These are phyloP conservation scores for Aspergillus cejpii DNA, from an alignment of 2,329 filamentous ascomycete genomes.

Conservation along the genomic window DNA sequence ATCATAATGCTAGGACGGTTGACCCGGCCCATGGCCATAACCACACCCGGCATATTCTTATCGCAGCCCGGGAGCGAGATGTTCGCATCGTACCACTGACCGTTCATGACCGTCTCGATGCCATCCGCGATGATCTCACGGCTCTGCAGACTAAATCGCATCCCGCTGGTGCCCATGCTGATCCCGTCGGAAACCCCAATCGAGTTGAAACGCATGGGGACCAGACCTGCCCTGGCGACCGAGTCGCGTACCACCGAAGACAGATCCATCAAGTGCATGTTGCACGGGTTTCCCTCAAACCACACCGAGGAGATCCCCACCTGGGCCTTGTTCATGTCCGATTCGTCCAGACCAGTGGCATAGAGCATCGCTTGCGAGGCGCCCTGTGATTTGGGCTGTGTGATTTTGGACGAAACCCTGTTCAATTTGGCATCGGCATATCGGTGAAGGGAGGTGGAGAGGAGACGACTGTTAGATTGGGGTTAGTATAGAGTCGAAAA, in stretches of 20 bases:
- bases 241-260: conserved; percentile 65
- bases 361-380: conserved; percentile 99
- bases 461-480: conserved; percentile 23
- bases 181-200: conserved; percentile 96
- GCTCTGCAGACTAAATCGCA: conserved; percentile 92
- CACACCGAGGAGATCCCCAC: conserved; percentile 97
- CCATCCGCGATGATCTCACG: conserved; percentile 96
- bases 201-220: conserved; percentile 98
- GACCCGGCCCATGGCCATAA: conserved; percentile 89
- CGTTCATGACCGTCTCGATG: conserved; percentile 98
- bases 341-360: conserved; percentile 78
- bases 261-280: conserved; percentile 94
- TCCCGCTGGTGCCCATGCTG: conserved; percentile 95
- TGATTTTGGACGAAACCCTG: conserved; percentile 75
- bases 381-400: conserved; percentile 95
- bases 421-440: conserved; percentile 54
- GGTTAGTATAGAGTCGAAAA: neutral
- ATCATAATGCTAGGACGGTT: conserved; percentile 96
- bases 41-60: conserved; percentile 97
- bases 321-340: conserved; percentile 92
- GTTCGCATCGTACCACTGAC: conserved; percentile 98
- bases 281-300: conserved; percentile 97
- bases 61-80: conserved; percentile 95
- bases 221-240: conserved; percentile 67
- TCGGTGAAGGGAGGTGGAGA: conserved; percentile 44